Evolutionary conservation across 1,139 yeast species (phyloP).

Genomic region (Geotrichum citri-aurantii): DNA sequence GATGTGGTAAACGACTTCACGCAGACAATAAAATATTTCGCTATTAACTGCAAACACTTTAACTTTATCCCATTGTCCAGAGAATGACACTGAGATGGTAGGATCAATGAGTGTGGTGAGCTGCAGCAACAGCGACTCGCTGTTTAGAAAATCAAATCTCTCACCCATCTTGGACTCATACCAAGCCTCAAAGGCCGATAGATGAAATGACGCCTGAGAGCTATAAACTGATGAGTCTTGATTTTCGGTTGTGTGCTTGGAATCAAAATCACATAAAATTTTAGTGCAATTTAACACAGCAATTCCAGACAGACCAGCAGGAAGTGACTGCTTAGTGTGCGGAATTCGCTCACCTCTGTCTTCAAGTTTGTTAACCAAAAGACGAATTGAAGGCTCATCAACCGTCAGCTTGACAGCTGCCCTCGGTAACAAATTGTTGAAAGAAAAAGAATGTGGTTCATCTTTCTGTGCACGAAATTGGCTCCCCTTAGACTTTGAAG

Average conservation of each 20-base stretch:
- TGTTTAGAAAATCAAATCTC: conserved; percentile 31
- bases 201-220: conserved; percentile 27
- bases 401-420: conserved; percentile 34
- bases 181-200: conserved; percentile 32
- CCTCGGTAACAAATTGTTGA: conserved; percentile 33
- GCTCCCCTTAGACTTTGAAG: neutral
- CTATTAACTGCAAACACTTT: conserved; percentile 28
- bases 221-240: conserved; percentile 27
- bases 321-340: conserved; percentile 2
- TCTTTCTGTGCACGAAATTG: neutral
- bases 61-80: conserved; percentile 29
- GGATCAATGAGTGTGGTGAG: conserved; percentile 31
- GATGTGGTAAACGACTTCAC: conserved; percentile 26
- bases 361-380: conserved; percentile 25
- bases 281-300: conserved; percentile 33
- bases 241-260: conserved; percentile 27
- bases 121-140: conserved; percentile 30
- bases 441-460: conserved; percentile 13
- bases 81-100: conserved; percentile 25
- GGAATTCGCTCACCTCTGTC: conserved; percentile 1
- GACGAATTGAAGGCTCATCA: conserved; percentile 38
- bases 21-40: conserved; percentile 29
- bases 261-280: conserved; percentile 32
- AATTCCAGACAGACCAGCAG: conserved; percentile 23
- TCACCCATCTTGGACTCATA: conserved; percentile 29